A percentile compares a stretch with the other conserved stretches of the same genome.
Conservation (phyloP, 2,329 filamentous ascomycete genomes). For the Rosellinia necatrix region DNA sequence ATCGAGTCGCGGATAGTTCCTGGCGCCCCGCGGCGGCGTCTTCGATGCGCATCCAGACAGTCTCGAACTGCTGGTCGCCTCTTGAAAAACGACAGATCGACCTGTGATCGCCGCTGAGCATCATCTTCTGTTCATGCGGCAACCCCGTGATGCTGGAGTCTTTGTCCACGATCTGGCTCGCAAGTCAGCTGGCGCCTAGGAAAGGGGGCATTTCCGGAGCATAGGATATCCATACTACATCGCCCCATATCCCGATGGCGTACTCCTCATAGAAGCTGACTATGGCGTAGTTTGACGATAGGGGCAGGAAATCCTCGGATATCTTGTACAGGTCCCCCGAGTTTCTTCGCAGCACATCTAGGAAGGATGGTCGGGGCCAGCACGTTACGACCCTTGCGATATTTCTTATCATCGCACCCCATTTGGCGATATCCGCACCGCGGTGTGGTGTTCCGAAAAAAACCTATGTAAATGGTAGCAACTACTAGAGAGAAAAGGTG, state of each 20-base stretch:
- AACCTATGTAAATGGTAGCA: background rate
- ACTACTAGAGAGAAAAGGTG: background rate
- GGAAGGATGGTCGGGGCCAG: background rate
- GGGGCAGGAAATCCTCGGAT: background rate
- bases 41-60: slow-evolving; percentile 7
- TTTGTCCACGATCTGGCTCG: slow-evolving; percentile 9
- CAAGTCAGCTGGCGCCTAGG: background rate
- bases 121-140: slow-evolving; percentile 8
- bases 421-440: background rate
- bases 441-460: slow-evolving; percentile 15
- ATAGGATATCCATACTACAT: slow-evolving; percentile 2
- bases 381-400: background rate
- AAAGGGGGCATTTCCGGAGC: background rate
- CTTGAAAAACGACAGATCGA: slow-evolving; percentile 13
- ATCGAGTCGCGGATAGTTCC: background rate
- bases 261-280: slow-evolving; percentile 12
- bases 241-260: background rate
- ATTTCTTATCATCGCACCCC: background rate
- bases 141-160: slow-evolving; percentile 8
- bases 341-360: background rate
- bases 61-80: background rate
- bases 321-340: slow-evolving; percentile 1
- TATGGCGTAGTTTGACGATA: slow-evolving; percentile 1
- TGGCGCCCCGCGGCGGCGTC: background rate
- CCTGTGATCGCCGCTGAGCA: slow-evolving; percentile 12